Conservation (phyloP, 106 monocot species). For the Dactylorhiza incarnata region DNA sequence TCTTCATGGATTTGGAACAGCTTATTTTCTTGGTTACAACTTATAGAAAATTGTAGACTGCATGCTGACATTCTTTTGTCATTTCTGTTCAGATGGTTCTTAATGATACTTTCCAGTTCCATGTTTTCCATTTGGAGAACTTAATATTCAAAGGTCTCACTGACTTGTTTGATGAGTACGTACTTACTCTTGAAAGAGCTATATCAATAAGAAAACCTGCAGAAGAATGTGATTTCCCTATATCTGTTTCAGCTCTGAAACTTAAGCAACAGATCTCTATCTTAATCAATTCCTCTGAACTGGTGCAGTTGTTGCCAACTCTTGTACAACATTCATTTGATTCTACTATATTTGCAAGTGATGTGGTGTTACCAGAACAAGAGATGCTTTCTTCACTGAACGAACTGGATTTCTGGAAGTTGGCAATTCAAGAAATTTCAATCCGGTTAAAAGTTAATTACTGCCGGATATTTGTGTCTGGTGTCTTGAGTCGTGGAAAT, state of each 20-base stretch:
- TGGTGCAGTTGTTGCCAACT: constrained; percentile 25
- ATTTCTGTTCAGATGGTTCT: constrained; percentile 24
- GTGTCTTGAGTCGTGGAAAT: constrained; percentile 13
- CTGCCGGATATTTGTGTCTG: constrained; percentile 24
- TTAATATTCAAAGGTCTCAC: constrained; percentile 29
- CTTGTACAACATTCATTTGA: constrained; percentile 15
- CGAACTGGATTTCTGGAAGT: constrained; percentile 16
- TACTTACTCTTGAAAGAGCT: constrained; percentile 21
- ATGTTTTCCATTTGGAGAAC: constrained; percentile 22
- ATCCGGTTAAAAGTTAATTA: constrained; percentile 22
- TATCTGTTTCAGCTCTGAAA: constrained; percentile 10
- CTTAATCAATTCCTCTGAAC: constrained; percentile 21
- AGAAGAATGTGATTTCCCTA: constrained; percentile 13
- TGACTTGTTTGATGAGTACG: constrained; percentile 35
- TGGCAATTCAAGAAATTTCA: constrained; percentile 26
- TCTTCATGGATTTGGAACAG: no score
- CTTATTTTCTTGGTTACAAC: no score
- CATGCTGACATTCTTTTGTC: not conserved
- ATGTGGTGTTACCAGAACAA: constrained; percentile 2
- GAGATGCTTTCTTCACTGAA: constrained; percentile 7
- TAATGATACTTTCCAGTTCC: constrained; percentile 32
- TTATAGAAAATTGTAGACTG: no score
- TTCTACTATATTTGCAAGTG: not conserved
- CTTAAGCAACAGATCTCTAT: constrained; percentile 28
- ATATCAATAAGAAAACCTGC: constrained; percentile 14